Evolutionary conservation across 148 eudicot species (phyloP).

Genomic region (Nepenthes mirabilis): DNA sequence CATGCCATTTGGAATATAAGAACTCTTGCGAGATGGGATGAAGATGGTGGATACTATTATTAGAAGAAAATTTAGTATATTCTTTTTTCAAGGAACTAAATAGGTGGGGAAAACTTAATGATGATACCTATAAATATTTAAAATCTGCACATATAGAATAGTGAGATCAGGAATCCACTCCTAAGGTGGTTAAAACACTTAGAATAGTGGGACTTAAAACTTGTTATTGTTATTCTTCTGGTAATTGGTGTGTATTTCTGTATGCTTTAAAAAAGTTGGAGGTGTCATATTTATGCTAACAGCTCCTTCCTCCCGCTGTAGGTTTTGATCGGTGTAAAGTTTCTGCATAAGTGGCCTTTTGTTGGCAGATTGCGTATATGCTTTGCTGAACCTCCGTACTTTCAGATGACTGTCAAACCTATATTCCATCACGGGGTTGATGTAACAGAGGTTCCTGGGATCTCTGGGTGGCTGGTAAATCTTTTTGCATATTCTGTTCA

Average conservation of each 20-base stretch:
- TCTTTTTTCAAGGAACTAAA: too few relatives aligned
- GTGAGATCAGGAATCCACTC: too few relatives aligned
- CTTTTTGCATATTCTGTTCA: not conserved
- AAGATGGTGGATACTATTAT: too few relatives aligned
- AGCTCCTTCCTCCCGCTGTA: constrained; percentile 12
- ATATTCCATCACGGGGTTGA: constrained; percentile 59
- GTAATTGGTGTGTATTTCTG: not conserved
- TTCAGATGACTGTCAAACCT: constrained; percentile 92
- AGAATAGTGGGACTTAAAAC: too few relatives aligned
- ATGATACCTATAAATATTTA: too few relatives aligned
- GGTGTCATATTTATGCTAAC: not conserved
- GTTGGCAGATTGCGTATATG: constrained; percentile 79
- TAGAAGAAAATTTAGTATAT: too few relatives aligned
- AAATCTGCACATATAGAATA: too few relatives aligned
- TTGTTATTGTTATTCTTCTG: too few relatives aligned
- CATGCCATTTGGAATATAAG: too few relatives aligned
- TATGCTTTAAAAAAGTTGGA: not conserved
- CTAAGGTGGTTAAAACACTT: too few relatives aligned
- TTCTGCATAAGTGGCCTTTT: constrained; percentile 77
- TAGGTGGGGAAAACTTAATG: too few relatives aligned
- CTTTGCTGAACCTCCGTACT: constrained; percentile 95
- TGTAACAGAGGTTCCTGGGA: constrained; percentile 89
- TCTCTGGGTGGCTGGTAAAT: constrained; percentile 89
- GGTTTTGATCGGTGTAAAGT: constrained; percentile 93
- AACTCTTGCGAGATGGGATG: too few relatives aligned